Percentiles rank a stretch among this genome's conserved stretches.
Conservation (phyloP, 352 stramenopile genomes). For the Phytophthora uliginosa region DNA sequence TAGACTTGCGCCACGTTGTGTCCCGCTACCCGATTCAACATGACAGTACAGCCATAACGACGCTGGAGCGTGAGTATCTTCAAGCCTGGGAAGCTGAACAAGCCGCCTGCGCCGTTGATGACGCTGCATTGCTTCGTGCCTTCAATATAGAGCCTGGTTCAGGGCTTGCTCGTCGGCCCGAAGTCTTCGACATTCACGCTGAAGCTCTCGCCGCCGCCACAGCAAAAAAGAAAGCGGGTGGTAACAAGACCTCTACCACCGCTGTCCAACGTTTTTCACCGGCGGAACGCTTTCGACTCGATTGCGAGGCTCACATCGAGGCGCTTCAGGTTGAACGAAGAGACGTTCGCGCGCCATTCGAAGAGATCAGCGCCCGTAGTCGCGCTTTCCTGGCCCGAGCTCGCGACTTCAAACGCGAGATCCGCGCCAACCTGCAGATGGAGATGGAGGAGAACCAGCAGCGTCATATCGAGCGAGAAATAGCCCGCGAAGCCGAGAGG, state of each 20-base stretch:
- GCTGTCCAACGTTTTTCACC: slow-evolving; percentile 28
- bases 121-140: slow-evolving; percentile 52
- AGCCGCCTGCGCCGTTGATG: slow-evolving; percentile 59
- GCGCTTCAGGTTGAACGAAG: slow-evolving; percentile 19
- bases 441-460: slow-evolving; percentile 72
- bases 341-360: slow-evolving; percentile 17
- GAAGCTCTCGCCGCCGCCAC: slow-evolving; percentile 25
- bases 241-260: not conserved
- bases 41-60: slow-evolving; percentile 23
- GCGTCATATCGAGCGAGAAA: slow-evolving; percentile 58
- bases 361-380: slow-evolving; percentile 28
- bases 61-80: slow-evolving; percentile 12
- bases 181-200: slow-evolving; percentile 50
- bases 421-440: slow-evolving; percentile 68
- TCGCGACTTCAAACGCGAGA: slow-evolving; percentile 69
- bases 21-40: slow-evolving; percentile 30
- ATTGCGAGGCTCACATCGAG: slow-evolving; percentile 23
- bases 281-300: slow-evolving; percentile 45
- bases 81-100: slow-evolving; percentile 55
- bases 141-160: slow-evolving; percentile 55
- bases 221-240: slow-evolving; percentile 32
- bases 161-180: slow-evolving; percentile 52
- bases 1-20: slow-evolving; percentile 51
- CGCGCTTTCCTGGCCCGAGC: slow-evolving; percentile 38
- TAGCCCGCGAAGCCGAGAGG: slow-evolving; percentile 47